These are phyloP conservation scores for Yamadazyma mexicana DNA, from an alignment of 1,139 yeast genomes.

Conservation along the genomic window DNA sequence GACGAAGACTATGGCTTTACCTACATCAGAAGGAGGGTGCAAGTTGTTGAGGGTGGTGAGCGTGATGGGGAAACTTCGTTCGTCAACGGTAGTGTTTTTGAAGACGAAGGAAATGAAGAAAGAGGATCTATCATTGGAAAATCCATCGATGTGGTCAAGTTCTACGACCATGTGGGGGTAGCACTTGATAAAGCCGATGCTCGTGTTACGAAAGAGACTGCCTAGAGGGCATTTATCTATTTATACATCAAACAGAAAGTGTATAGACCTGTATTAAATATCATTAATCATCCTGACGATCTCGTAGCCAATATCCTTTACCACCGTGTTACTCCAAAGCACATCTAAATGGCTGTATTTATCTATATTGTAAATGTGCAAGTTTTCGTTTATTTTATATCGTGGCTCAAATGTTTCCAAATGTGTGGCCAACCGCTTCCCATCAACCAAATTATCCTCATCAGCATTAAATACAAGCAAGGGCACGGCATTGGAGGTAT, in stretches of 20 bases:
- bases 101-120: conserved; percentile 28
- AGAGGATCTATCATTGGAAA: conserved; percentile 48
- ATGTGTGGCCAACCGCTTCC: conserved; percentile 52
- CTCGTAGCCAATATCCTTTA: conserved; percentile 28
- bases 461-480: conserved; percentile 63
- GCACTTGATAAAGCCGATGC: conserved; percentile 17
- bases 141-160: conserved; percentile 42
- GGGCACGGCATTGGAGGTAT: conserved; percentile 39
- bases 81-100: conserved; percentile 20
- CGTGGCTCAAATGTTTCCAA: conserved; percentile 51
- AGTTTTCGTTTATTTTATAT: conserved; percentile 39
- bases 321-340: conserved; percentile 55
- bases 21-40: conserved; percentile 23
- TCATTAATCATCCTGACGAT: conserved; percentile 5
- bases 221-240: no score
- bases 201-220: no score
- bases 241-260: no score
- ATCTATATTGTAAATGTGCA: conserved; percentile 37
- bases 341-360: conserved; percentile 58
- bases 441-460: conserved; percentile 67
- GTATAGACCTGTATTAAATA: no score
- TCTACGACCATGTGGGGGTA: conserved; percentile 27
- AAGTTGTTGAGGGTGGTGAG: conserved; percentile 30
- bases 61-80: conserved; percentile 37
- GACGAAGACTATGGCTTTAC: conserved; percentile 28